Base-by-base conservation (phyloP, 768 basidiomycete species). In the Hirschioporus abietinus region DNA sequence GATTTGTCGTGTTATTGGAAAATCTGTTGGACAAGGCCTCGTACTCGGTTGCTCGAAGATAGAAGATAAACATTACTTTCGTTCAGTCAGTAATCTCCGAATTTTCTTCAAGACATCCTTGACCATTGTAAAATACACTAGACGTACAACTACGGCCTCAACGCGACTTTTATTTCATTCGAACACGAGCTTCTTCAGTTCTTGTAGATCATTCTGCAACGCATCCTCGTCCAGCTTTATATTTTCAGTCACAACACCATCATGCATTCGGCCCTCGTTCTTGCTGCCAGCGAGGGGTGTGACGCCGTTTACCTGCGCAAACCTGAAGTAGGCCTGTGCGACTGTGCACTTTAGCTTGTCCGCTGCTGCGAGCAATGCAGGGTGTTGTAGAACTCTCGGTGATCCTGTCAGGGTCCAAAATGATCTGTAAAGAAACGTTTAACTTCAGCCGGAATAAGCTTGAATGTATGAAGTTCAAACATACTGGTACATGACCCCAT, bases 361-460 rank as follows among this genome's bases (percentile, higher is more conserved):
- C 0, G 87, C 83, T 17, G 89, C 76, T 3, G 76, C 69, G 20
- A 75, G 69, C 5, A 89, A 72, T 1, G 77, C 72, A 0, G 82
- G 83, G 71, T 88, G 82, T 3, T 73, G 65, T 5, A 93, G 77
- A 9, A 93, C 78, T 18, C 72, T 78, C 4, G 91, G 88, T 1
- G 91, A 90, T n/a, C 91, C 90, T 0, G 89, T 83, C 25, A 95
- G 77, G 25, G 93, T 94, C 93, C 93, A 94, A 75, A 95, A 94
- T 18, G 92, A 92, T 71, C 92, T 92, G 70, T n/a, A n/a, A 27
- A 60, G 35, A 35, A 63, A 17, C 10, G 7, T 66, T 34, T 34
- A 62, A 20, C 58, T 64, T 35, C 63, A 59, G 27, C 18, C 30
- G 5, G 8, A 25, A 8, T 58, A 35, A 24, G n/a, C n/a, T 20